Evolutionary conservation across 305 asterid species (phyloP).

Genomic region (Fraxinus sp.): DNA sequence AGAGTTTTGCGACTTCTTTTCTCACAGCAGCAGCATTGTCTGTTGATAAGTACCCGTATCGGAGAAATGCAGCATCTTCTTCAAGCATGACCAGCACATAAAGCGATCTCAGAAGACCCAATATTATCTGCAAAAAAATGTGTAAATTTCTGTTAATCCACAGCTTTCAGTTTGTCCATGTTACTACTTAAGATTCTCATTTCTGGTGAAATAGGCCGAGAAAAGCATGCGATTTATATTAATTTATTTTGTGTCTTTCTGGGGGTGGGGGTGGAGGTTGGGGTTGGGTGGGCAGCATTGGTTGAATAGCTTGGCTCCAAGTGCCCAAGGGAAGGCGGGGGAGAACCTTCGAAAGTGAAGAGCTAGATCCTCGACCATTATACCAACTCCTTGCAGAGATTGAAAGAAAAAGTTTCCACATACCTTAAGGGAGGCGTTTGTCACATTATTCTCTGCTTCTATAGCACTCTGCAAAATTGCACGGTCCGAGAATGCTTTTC

Average conservation of each 20-base stretch:
- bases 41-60: slow-evolving; percentile 69
- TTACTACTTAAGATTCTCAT: neutral
- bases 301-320: neutral
- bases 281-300: neutral
- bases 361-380: neutral
- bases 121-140: slow-evolving; percentile 46
- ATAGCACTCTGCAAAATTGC: slow-evolving; percentile 57
- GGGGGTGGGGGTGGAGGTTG: neutral
- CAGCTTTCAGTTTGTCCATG: neutral
- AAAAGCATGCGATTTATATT: neutral
- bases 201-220: neutral
- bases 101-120: slow-evolving; percentile 69
- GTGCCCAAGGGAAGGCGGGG: neutral
- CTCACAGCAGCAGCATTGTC: slow-evolving; percentile 72
- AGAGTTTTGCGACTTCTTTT: slow-evolving; percentile 65
- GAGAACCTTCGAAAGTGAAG: neutral
- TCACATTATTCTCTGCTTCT: slow-evolving; percentile 63
- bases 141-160: neutral
- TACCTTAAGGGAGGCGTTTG: slow-evolving; percentile 67
- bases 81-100: slow-evolving; percentile 63
- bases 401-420: neutral
- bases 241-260: neutral
- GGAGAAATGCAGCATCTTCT: slow-evolving; percentile 83
- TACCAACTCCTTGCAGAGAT: neutral
- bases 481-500: slow-evolving; percentile 83